Base-by-base conservation (phyloP, 495 filamentous ascomycete genomes). In the Paragyromitra xinjiangensis region DNA sequence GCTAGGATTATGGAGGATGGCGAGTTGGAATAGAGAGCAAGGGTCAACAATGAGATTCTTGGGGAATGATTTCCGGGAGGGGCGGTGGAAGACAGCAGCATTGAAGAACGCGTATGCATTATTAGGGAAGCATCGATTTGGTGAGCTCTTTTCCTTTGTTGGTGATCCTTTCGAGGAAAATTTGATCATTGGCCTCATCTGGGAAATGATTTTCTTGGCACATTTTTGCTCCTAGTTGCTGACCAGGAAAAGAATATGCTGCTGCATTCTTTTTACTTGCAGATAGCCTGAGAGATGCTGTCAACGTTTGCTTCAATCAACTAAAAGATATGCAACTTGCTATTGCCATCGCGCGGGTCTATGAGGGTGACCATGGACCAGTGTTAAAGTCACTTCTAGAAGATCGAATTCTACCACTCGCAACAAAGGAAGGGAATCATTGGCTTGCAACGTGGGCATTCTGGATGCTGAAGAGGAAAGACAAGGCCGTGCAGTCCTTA, bases 41-140 rank as follows among this genome's bases (percentile, higher is more conserved):
- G 84, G 78, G 8, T 88, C 90, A 0, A 99, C 95, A 8, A 88
- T 88, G 63, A 88, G 86, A 66, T 86, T 99, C 29, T 84, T 99
- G 19, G 87, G 90, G 6, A 96, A 97, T 78, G 92, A 98, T 83
- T 99, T 99, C 84, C 86, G 89, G 4, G 92, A 97, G 69, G 85
- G 88, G 11, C 90, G 92, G 75, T 97, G 95, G 94, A 92, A 89
- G 84, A 97, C 93, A 1, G 90, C 93, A 2, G 95, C 96, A 11
- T 83, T 96, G 71, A 99, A 99, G 84, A 99, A 99, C 81, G 95
- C 95, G 1, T 99, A 97, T 84, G 94, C 95, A n/a, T 83, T 99
- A 71, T 90, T 98, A 82, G 95, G 94, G 55, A 95, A 94, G 84
- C 90, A 92, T 48, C 88, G 95, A 80, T 97, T 96, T 84, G 92